A percentile compares a stretch with the other conserved stretches of the same genome.
Evolutionary conservation across 2,329 filamentous ascomycete species (phyloP).

Genomic region (Pseudogymnoascus sp.): DNA sequence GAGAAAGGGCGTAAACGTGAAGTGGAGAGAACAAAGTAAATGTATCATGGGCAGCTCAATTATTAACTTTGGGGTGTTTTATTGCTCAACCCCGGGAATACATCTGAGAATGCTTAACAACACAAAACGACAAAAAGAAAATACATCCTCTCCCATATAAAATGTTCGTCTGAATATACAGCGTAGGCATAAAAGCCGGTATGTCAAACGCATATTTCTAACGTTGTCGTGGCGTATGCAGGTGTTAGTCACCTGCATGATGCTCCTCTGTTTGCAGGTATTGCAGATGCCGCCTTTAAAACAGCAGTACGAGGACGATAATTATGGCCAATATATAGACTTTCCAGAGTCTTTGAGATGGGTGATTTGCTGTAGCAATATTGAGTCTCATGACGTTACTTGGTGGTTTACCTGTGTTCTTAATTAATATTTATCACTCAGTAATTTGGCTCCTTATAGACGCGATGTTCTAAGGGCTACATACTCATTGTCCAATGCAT

Average conservation of each 20-base stretch:
- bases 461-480: conserved; percentile 4
- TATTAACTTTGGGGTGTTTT: not conserved
- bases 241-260: not conserved
- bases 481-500: conserved; percentile 21
- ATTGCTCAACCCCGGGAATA: not conserved
- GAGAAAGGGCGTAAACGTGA: not conserved
- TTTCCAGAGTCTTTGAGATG: not conserved
- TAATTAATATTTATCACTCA: not conserved
- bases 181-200: not conserved
- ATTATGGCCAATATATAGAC: not conserved
- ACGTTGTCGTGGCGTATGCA: not conserved
- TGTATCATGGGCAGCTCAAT: not conserved
- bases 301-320: not conserved
- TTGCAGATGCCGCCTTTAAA: not conserved
- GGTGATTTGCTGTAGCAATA: not conserved
- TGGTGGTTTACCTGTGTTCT: not conserved
- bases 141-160: not conserved
- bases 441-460: not conserved
- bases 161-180: not conserved
- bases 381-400: not conserved
- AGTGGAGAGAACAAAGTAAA: not conserved
- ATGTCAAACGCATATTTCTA: not conserved
- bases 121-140: not conserved
- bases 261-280: not conserved
- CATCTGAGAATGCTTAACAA: not conserved